Conservation (phyloP, 345 rosid genomes). For the Salix purpurea region DNA sequence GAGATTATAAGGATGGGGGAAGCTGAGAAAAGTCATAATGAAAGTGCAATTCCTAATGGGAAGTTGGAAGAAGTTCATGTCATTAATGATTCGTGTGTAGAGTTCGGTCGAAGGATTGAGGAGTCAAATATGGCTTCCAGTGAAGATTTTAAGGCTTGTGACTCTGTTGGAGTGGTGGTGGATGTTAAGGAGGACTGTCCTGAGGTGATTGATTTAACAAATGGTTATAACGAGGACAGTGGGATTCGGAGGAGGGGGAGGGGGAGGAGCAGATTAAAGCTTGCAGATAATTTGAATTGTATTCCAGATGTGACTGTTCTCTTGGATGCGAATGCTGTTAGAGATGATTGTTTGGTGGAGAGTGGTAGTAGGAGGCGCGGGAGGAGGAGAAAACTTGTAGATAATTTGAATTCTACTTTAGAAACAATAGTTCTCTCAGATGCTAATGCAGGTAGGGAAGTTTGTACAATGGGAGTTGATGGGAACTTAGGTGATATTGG, state of each 20-base stretch:
- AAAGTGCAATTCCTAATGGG: conserved; percentile 24
- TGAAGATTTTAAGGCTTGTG: conserved; percentile 17
- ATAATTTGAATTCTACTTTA: not conserved
- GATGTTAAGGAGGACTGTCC: conserved; percentile 23
- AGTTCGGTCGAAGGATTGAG: conserved; percentile 26
- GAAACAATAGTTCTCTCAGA: not conserved
- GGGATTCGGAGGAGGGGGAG: conserved; percentile 18
- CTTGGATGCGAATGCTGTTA: conserved; percentile 18
- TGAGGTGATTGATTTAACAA: conserved; percentile 28
- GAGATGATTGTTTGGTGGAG: not conserved
- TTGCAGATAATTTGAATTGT: conserved; percentile 21
- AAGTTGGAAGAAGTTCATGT: conserved; percentile 42
- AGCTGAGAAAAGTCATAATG: conserved; percentile 18
- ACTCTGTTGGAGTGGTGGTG: conserved; percentile 27
- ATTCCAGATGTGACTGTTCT: conserved; percentile 35
- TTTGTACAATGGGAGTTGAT: conserved; percentile 12
- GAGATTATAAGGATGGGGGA: conserved; percentile 21
- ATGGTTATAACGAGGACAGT: conserved; percentile 25
- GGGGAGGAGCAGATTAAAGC: conserved; percentile 48
- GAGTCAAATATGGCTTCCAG: conserved; percentile 26
- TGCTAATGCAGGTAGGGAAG: conserved; percentile 9
- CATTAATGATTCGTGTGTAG: conserved; percentile 30
- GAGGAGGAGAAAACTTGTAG: conserved; percentile 15
- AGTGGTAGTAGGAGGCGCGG: conserved; percentile 9
- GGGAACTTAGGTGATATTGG: conserved; percentile 28